Conservation (phyloP, 1,139 yeast species). For the Candida labiduridarum region DNA sequence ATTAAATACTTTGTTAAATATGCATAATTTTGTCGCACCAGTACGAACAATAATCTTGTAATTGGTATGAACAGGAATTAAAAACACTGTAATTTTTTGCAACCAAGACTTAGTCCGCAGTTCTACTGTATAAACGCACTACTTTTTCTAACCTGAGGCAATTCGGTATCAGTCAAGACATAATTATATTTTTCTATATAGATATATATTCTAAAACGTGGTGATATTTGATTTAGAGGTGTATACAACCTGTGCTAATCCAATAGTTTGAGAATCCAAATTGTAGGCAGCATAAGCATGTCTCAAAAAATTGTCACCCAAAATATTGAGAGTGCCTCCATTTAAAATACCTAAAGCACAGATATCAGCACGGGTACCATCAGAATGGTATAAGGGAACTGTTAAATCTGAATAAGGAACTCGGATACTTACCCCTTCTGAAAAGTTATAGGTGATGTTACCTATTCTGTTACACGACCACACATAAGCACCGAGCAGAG, state of each 20-base stretch:
- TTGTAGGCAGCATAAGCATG: conserved; percentile 75
- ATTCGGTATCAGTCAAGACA: background rate
- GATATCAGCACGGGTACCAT: conserved; percentile 6
- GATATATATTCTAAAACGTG: background rate
- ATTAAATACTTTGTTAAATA: too few species aligned
- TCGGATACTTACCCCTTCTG: conserved; percentile 26
- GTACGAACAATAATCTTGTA: too few species aligned
- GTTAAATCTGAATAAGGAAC: conserved; percentile 29
- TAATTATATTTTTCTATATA: background rate
- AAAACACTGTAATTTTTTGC: too few species aligned
- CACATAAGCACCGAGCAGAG: conserved; percentile 8
- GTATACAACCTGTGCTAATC: conserved; percentile 59
- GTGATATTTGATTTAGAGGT: conserved; percentile 2
- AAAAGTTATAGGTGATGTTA: conserved; percentile 30
- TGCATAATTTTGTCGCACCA: too few species aligned
- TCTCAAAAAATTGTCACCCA: conserved; percentile 73
- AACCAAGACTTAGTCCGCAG: too few species aligned
- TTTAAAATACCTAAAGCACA: conserved; percentile 13
- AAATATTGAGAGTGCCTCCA: conserved; percentile 16
- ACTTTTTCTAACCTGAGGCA: background rate
- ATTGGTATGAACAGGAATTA: too few species aligned
- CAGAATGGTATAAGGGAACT: conserved; percentile 11
- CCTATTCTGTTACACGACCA: conserved; percentile 9
- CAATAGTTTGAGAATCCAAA: conserved; percentile 58
- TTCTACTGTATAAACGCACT: too few species aligned